Base-by-base conservation (phyloP, 768 basidiomycete species). In the Sporobolomyces phaffii region DNA sequence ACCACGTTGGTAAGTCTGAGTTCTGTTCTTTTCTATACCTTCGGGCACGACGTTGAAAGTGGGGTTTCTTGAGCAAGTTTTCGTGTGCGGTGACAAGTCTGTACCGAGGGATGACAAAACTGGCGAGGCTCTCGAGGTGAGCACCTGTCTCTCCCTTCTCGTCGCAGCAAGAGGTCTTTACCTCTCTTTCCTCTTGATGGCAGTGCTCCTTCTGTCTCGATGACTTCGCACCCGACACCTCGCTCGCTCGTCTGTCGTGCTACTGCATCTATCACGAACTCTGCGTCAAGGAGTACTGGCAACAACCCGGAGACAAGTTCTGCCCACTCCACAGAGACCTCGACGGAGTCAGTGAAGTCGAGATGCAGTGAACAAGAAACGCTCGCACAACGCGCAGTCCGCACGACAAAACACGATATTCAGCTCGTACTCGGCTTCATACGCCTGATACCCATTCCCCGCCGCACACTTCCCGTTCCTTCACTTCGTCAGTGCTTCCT, bases 131-230 rank as follows among this genome's bases (percentile, higher is more conserved):
- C 48, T 62, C 60, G 66, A 68, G 48, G 65, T 67, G n/a, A 52
- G 52, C n/a, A n/a, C n/a, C n/a, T n/a, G n/a, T n/a, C n/a, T n/a
- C n/a, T 40, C 24, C 36, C 20, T 11, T 26, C 34, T 24, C 59
- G 38, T 9, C 38, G 38, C 38, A 38, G 10, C 9, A 38, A 38
- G 38, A 17, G 38, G 34, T 52, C 15, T 34, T 20, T 28, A 33
- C 14, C 47, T 49, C 44, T 26, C 44, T 45, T 22, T n/a, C 43
- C 11, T 6, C 43, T 11, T 29, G 29, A 11, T 29, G 3, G 36
- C 54, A 67, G 61, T 68, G 66, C 50, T 33, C 45, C 40, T 41
- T 68, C 28, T 68, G 66, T 48, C 20, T 68, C 20, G 66, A 68
- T 44, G 49, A 62, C 7, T 56, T 68, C 34, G 18, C 26, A 6